These are phyloP conservation scores for Escovopsis weberi DNA, from an alignment of 2,329 filamentous ascomycete genomes.

Conservation along the genomic window DNA sequence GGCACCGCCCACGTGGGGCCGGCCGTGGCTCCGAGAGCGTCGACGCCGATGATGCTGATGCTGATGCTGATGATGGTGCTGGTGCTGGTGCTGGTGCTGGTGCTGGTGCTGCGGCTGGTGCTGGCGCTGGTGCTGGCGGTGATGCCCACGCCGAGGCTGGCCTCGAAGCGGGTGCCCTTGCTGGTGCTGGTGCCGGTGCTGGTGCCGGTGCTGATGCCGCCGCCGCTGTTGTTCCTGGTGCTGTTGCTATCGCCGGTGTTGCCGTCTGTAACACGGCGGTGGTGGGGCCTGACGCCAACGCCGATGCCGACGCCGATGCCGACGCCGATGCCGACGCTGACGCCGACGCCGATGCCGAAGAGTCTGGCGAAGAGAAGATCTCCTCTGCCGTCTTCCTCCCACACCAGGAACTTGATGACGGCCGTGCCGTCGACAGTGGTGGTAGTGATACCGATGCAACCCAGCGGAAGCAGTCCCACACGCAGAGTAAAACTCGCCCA, in stretches of 20 bases:
- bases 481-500: slow-evolving; percentile 25
- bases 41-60: slow-evolving; percentile 23
- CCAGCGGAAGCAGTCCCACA: slow-evolving; percentile 31
- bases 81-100: slow-evolving; percentile 28
- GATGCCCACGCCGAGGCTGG: slow-evolving; percentile 43
- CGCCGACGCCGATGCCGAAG: slow-evolving; percentile 30
- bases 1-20: slow-evolving; percentile 3
- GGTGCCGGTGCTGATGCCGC: too few relatives aligned
- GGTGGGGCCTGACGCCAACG: background rate
- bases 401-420: slow-evolving; percentile 43
- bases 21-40: background rate
- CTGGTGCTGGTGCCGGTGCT: background rate
- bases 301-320: background rate
- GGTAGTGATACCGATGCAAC: slow-evolving; percentile 26
- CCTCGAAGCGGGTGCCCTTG: slow-evolving; percentile 67
- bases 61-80: slow-evolving; percentile 43
- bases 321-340: slow-evolving; percentile 8
- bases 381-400: slow-evolving; percentile 75
- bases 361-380: slow-evolving; percentile 70
- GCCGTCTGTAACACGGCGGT: background rate
- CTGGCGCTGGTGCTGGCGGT: slow-evolving; percentile 36
- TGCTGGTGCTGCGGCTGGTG: slow-evolving; percentile 35
- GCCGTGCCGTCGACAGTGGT: slow-evolving; percentile 16
- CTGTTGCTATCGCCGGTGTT: slow-evolving; percentile 13
- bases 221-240: too few relatives aligned